phyloP scores from a whole-genome alignment of 345 rosid species.

The Salix caprea region DNA sequence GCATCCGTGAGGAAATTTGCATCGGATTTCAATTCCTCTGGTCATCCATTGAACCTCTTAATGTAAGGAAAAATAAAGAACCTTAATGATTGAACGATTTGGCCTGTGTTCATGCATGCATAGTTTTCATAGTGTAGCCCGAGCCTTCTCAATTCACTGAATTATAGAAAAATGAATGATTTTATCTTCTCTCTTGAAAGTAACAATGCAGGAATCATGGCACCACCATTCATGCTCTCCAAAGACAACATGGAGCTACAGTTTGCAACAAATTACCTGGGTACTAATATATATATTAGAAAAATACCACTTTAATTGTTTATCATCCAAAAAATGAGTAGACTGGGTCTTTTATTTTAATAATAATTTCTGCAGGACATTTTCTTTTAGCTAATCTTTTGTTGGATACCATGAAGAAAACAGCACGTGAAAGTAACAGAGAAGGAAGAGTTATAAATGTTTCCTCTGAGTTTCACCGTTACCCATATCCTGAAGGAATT shows the following conservation, averaged over 20 bases:
- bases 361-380: slow-evolving; percentile 34
- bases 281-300: neutral
- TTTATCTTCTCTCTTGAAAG: slow-evolving; percentile 14
- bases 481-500: slow-evolving; percentile 41
- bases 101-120: neutral
- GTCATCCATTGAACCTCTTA: slow-evolving; percentile 37
- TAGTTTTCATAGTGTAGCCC: neutral
- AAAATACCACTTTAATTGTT: neutral
- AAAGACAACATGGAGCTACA: slow-evolving; percentile 28
- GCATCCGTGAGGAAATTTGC: slow-evolving; percentile 38
- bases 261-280: slow-evolving; percentile 31
- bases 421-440: slow-evolving; percentile 32
- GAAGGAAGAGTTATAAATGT: slow-evolving; percentile 49
- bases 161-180: neutral
- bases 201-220: slow-evolving; percentile 37
- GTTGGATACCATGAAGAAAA: slow-evolving; percentile 45
- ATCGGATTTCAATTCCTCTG: slow-evolving; percentile 21
- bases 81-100: neutral
- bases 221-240: slow-evolving; percentile 33
- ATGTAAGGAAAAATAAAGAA: slow-evolving; percentile 35
- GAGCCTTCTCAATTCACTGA: neutral
- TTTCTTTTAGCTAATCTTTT: slow-evolving; percentile 49
- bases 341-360: neutral
- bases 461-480: slow-evolving; percentile 35
- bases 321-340: neutral